Base-by-base conservation (phyloP, 2,329 filamentous ascomycete genomes). In the Trichoderma gracile region DNA sequence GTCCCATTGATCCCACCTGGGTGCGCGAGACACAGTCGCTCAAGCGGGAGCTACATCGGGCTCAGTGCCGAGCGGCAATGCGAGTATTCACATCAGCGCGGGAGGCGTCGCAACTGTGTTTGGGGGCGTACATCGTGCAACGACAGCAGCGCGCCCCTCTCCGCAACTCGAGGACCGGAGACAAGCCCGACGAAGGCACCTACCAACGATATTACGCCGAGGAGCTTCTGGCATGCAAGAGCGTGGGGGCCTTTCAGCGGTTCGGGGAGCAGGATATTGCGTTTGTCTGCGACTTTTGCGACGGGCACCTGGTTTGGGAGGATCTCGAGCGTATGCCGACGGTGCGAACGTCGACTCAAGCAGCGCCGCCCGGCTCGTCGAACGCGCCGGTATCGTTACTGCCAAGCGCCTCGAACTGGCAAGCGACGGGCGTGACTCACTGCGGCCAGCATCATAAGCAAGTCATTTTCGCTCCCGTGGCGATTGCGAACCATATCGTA, bases 251-350 rank as follows among this genome's bases (percentile, higher is more conserved):
- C 30, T 86, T 86, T 66, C 81, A 85, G 73, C 79, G 83, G 15
- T 81, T 86, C 59, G 82, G 80, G 47, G 81, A 85, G 38, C 71
- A 74, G 45, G 84, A 86, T 66, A 78, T 86, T 54, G 84, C 81
- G 8, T 87, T 86, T 69, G 77, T 85, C 8, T 87, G 85, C 75
- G 84, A 87, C 74, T 87, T 82, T 70, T 87, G 85, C 74, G 84
- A 86, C 70, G 85, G 85, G 2, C 83, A 84, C 70, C 75, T 87
- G 25, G 74, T 87, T 23, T 87, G 85, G 85, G 79, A 83, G 64
- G 82, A 87, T 70, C 69, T 87, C 38, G 78, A 80, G 67, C 76
- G 74, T 55, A 82, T 86, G 75, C 84, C 84, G 6, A 80, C 80
- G 1, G 73, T 76, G 62, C 75, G 82, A 42, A 71, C 75, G 9